Conservation (phyloP, 1,284 basidiomycete genomes). For the Agaricales sp. region DNA sequence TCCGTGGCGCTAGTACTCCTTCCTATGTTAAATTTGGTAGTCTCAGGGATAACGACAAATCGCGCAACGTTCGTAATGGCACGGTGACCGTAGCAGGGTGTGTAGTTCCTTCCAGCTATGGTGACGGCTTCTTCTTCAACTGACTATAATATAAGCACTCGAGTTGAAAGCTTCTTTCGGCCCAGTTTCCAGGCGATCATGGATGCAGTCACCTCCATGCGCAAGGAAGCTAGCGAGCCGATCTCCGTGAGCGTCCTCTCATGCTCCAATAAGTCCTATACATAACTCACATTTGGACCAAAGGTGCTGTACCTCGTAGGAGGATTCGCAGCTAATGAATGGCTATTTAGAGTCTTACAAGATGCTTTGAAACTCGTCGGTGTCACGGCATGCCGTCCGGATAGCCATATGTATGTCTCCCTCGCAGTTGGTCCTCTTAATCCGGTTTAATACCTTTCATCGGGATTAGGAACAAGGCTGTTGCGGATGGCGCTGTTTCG, state of each 20-base stretch:
- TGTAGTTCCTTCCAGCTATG: background rate
- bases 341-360: slow-evolving; percentile 15
- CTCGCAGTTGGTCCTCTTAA: slow-evolving; percentile 5
- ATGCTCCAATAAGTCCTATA: background rate
- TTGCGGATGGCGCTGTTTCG: slow-evolving; percentile 31
- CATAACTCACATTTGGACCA: slow-evolving; percentile 1
- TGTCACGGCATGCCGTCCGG: slow-evolving; percentile 30
- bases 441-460: too few relatives aligned
- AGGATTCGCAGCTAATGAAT: slow-evolving; percentile 15
- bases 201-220: slow-evolving; percentile 13
- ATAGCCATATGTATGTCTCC: slow-evolving; percentile 30
- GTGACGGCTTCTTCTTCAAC: background rate
- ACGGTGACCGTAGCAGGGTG: slow-evolving; percentile 25
- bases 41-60: slow-evolving; percentile 20
- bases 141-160: too few relatives aligned
- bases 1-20: slow-evolving; percentile 20
- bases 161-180: slow-evolving; percentile 29
- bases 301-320: slow-evolving; percentile 14
- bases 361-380: slow-evolving; percentile 17
- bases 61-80: slow-evolving; percentile 23
- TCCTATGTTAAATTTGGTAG: slow-evolving; percentile 29
- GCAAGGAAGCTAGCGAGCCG: background rate
- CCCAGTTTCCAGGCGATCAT: slow-evolving; percentile 26
- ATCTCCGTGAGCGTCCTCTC: background rate
- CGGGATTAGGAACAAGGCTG: too few relatives aligned